phyloP scores from a whole-genome alignment of 83 land plant genomes.

The Picea abies region DNA sequence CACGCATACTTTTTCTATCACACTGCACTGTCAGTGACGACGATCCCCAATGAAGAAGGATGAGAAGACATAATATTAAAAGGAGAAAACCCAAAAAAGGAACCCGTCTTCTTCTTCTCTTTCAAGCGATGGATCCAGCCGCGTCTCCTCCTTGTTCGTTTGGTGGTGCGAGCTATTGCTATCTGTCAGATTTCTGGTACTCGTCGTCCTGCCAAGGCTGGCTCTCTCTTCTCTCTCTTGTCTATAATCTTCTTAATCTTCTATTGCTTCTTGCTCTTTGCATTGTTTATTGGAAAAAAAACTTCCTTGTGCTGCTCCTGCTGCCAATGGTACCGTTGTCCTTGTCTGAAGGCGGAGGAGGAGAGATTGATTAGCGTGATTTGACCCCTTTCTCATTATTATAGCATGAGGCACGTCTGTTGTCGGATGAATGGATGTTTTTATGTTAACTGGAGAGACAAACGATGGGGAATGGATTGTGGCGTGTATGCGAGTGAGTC shows the following conservation, averaged over 20 bases:
- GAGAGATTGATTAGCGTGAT: conserved; percentile 3
- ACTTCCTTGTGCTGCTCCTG: too few species aligned
- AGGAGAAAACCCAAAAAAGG: too few species aligned
- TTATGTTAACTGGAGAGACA: not conserved
- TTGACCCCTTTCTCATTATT: conserved; percentile 12
- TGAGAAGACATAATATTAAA: not conserved
- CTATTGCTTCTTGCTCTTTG: too few species aligned
- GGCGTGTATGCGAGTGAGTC: too few species aligned
- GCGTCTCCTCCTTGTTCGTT: not conserved
- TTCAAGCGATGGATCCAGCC: too few species aligned
- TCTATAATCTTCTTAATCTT: not conserved
- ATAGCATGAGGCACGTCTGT: not conserved
- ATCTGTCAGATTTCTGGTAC: conserved; percentile 12
- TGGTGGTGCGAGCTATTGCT: conserved; percentile 8
- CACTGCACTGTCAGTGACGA: conserved; percentile 10
- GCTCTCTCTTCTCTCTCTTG: not conserved
- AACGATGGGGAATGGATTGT: not conserved
- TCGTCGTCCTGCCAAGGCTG: not conserved
- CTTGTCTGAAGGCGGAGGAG: conserved; percentile 6
- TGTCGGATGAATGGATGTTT: conserved; percentile 11
- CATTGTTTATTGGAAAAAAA: too few species aligned
- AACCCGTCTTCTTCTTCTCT: too few species aligned
- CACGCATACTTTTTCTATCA: not conserved
- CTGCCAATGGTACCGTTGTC: conserved; percentile 6
- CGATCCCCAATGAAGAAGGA: conserved; percentile 3